These are phyloP conservation scores for Mitragyna speciosa DNA, from an alignment of 257 asterid species.

Conservation along the genomic window DNA sequence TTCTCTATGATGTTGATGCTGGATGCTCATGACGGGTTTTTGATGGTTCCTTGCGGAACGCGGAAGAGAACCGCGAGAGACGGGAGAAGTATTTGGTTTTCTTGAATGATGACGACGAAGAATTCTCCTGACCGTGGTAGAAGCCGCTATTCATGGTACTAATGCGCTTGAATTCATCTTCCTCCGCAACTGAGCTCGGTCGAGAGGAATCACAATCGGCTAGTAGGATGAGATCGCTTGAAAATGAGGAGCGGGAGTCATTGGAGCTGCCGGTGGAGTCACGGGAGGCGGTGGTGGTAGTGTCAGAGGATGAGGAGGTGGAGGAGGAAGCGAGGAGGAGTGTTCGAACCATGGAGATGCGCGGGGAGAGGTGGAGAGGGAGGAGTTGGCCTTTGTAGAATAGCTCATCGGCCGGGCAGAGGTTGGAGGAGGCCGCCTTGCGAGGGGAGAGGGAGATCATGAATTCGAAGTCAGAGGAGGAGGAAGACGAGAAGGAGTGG, in stretches of 20 bases:
- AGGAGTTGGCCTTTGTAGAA: slow-evolving; percentile 89
- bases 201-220: slow-evolving; percentile 65
- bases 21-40: neutral
- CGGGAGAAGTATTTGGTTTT: slow-evolving; percentile 54
- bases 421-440: slow-evolving; percentile 48
- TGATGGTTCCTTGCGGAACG: slow-evolving; percentile 56
- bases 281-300: slow-evolving; percentile 81
- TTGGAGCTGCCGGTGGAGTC: slow-evolving; percentile 62
- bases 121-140: neutral
- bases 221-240: slow-evolving; percentile 39
- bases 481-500: slow-evolving; percentile 55
- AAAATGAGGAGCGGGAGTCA: slow-evolving; percentile 51
- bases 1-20: neutral
- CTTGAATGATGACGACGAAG: slow-evolving; percentile 7
- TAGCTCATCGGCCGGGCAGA: slow-evolving; percentile 91
- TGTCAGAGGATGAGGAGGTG: slow-evolving; percentile 71
- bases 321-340: slow-evolving; percentile 69
- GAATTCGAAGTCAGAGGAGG: slow-evolving; percentile 87
- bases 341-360: slow-evolving; percentile 79
- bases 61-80: slow-evolving; percentile 70
- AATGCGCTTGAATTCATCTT: slow-evolving; percentile 59
- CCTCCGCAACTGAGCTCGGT: slow-evolving; percentile 66
- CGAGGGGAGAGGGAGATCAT: slow-evolving; percentile 66
- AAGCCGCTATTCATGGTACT: neutral
- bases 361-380: slow-evolving; percentile 82